A percentile compares a stretch with the other conserved stretches of the same genome.
phyloP scores from a whole-genome alignment of 106 monocot genomes.

The Allium cepa region DNA sequence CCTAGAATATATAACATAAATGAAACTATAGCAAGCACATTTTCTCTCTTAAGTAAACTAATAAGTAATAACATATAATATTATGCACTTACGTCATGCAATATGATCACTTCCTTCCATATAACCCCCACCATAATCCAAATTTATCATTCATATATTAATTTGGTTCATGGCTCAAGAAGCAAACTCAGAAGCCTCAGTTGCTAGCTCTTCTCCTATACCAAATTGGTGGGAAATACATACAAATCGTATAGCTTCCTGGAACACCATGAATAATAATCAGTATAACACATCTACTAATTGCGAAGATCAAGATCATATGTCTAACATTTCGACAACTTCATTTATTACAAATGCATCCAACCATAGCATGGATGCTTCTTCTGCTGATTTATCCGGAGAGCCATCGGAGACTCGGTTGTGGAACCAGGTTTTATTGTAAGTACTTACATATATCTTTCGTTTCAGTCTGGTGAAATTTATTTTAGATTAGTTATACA shows the following conservation, averaged over 20 bases:
- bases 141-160: neutral
- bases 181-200: conserved; percentile 57
- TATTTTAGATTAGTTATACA: no score
- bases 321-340: conserved; percentile 31
- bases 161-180: conserved; percentile 52
- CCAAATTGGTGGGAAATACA: conserved; percentile 52
- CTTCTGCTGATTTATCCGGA: conserved; percentile 20
- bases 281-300: conserved; percentile 17
- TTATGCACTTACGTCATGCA: neutral
- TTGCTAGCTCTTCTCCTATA: conserved; percentile 37
- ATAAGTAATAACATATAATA: no score
- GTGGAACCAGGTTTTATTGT: conserved; percentile 86
- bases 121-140: conserved; percentile 1
- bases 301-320: conserved; percentile 31
- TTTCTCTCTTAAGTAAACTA: neutral
- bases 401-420: conserved; percentile 43
- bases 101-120: neutral
- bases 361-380: conserved; percentile 39
- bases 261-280: conserved; percentile 26
- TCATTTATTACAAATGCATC: conserved; percentile 39
- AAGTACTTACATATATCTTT: conserved; percentile 22
- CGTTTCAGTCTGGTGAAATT: no score
- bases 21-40: neutral
- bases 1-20: conserved; percentile 5
- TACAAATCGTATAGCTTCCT: conserved; percentile 21